Percentiles rank a stretch among this genome's conserved stretches.
These are phyloP conservation scores for Penicillium fimorum DNA, from an alignment of 495 filamentous ascomycete species.

Conservation along the genomic window DNA sequence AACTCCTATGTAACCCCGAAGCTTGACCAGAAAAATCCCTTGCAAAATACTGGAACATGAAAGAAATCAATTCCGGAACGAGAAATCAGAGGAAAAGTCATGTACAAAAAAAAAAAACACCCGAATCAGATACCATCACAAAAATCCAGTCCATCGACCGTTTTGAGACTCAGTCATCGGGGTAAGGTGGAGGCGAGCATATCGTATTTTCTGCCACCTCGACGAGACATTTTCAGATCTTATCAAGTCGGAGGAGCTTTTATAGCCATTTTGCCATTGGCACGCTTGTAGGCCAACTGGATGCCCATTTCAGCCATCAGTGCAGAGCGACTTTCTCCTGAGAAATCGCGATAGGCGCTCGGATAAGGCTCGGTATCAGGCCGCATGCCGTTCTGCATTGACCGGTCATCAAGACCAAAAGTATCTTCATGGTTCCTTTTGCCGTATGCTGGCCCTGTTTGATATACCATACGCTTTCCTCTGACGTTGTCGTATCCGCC, in stretches of 20 bases:
- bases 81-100: slow-evolving; percentile 15
- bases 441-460: slow-evolving; percentile 28
- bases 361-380: slow-evolving; percentile 40
- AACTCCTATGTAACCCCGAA: slow-evolving; percentile 14
- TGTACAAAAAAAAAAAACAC: slow-evolving; percentile 28
- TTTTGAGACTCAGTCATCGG: not conserved
- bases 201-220: not conserved
- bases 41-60: slow-evolving; percentile 11
- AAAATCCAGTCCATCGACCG: not conserved
- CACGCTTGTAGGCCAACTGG: slow-evolving; percentile 53
- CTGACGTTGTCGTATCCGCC: slow-evolving; percentile 26
- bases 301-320: slow-evolving; percentile 37
- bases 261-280: slow-evolving; percentile 41
- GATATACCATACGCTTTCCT: slow-evolving; percentile 34
- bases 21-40: slow-evolving; percentile 4
- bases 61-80: slow-evolving; percentile 12
- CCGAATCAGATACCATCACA: slow-evolving; percentile 7
- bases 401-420: slow-evolving; percentile 42
- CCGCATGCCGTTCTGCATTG: slow-evolving; percentile 53
- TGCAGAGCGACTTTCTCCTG: slow-evolving; percentile 30
- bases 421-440: slow-evolving; percentile 46
- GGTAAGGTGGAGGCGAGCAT: not conserved
- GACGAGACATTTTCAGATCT: slow-evolving; percentile 1
- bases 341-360: slow-evolving; percentile 26
- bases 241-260: slow-evolving; percentile 30